phyloP scores from a whole-genome alignment of 2,329 filamentous ascomycete species.

The Xylaria sp. region DNA sequence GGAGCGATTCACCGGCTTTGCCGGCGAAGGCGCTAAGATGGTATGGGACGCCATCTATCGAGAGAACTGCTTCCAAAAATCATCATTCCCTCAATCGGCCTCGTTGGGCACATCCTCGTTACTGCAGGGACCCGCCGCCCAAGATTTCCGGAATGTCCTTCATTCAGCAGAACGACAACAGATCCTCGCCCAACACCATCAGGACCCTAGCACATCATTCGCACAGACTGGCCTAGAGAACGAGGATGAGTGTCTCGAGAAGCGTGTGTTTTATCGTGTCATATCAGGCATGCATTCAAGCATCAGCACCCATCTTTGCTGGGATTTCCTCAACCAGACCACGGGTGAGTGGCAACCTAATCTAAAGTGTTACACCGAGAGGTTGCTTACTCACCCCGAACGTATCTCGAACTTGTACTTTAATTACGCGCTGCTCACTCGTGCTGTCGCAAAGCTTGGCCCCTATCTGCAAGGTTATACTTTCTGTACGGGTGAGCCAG shows the following conservation, averaged over 20 bases:
- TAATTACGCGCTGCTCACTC: constrained; percentile 95
- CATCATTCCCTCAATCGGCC: constrained; percentile 70
- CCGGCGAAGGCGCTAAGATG: constrained; percentile 83
- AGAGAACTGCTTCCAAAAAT: constrained; percentile 91
- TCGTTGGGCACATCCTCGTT: constrained; percentile 60
- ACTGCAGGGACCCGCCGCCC: constrained; percentile 63
- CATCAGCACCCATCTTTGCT: constrained; percentile 95
- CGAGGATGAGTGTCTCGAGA: constrained; percentile 95
- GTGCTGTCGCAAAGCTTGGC: constrained; percentile 89
- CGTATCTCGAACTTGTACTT: constrained; percentile 98
- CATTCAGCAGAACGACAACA: constrained; percentile 69
- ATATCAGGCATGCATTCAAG: constrained; percentile 98
- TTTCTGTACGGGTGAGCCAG: constrained; percentile 88
- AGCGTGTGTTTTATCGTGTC: constrained; percentile 97
- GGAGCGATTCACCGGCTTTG: constrained; percentile 94
- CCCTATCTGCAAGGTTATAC: constrained; percentile 85
- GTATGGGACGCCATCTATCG: constrained; percentile 98
- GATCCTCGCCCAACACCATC: constrained; percentile 69
- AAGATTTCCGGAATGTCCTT: constrained; percentile 71
- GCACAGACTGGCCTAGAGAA: constrained; percentile 75
- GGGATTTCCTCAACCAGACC: constrained; percentile 94
- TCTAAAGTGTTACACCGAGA: constrained; percentile 84
- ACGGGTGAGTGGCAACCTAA: constrained; percentile 96
- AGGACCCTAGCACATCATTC: constrained; percentile 66
- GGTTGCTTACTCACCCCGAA: constrained; percentile 87